Evolutionary conservation across 495 filamentous ascomycete genomes (phyloP).

Genomic region (Annulohypoxylon bovei): DNA sequence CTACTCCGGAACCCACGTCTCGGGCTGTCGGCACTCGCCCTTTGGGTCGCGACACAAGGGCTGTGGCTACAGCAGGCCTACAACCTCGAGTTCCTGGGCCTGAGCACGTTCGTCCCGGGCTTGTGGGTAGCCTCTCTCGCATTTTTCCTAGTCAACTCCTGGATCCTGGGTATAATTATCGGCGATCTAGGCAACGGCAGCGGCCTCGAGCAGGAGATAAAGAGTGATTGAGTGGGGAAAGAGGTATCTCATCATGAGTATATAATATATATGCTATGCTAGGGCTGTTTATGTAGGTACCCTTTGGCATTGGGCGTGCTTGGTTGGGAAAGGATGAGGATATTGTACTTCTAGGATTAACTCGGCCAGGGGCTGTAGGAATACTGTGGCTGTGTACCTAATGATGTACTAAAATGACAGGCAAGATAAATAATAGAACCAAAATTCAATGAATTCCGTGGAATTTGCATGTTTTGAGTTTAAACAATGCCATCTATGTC

Average conservation of each 20-base stretch:
- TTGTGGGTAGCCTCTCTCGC: constrained; percentile 76
- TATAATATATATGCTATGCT: background rate
- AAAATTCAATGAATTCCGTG: background rate
- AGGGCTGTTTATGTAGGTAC: no score
- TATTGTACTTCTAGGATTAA: background rate
- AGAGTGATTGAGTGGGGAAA: background rate
- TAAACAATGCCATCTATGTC: background rate
- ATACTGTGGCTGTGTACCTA: background rate
- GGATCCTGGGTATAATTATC: constrained; percentile 85
- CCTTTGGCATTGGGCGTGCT: background rate
- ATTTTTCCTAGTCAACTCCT: constrained; percentile 88
- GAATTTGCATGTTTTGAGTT: background rate
- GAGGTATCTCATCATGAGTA: background rate
- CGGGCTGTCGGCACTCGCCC: constrained; percentile 68
- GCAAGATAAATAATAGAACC: no score
- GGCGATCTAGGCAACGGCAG: constrained; percentile 66
- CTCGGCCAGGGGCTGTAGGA: background rate
- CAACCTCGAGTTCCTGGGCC: constrained; percentile 85
- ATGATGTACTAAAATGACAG: background rate
- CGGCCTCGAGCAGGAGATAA: background rate
- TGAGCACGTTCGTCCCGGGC: constrained; percentile 85
- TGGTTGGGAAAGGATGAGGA: background rate
- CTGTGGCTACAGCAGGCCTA: constrained; percentile 91
- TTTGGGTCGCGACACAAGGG: constrained; percentile 81
- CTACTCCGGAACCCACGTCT: constrained; percentile 66